Base-by-base conservation (phyloP, 345 rosid species). In the Syzygium aqueum region DNA sequence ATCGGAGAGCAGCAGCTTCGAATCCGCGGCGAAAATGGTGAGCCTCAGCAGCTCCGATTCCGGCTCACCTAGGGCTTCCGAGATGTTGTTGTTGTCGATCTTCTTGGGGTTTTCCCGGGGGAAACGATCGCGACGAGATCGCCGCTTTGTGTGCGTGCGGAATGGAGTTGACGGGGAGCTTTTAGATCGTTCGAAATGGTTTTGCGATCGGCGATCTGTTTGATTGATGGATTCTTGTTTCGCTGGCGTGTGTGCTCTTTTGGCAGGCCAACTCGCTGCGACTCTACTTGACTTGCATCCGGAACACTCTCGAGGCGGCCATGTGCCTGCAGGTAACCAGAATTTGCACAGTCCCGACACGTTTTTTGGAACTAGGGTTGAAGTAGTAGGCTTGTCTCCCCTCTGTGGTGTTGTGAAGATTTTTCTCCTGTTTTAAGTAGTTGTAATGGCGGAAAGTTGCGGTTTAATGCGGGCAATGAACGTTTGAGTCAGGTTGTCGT, bases 281-380 rank as follows among this genome's bases (percentile, higher is more conserved):
- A 54, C 88, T 95, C 89, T 97, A 97, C 89, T 90, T 96, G 91
- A 92, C 95, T 43, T 97, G 99, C 91, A 95, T 96, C 82, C 91
- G 95, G 90, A 97, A 93, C 91, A 96, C 99, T 51, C 98, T 96
- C 53, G 98, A 97, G 89, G 99, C 98, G 78, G 94, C 98, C 87
- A 91, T 97, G 99, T 97, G 99, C 88, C 93, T 97, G 87, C 98
- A 95, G 98, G 99, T 95, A 67, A 52, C 84, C 11, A 82, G 82
- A 43, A 51, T 11, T 51, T n/a, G 46, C 23, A 4, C 3, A 2
- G 30, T 54, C 37, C 83, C 52, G 78, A 17, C 46, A 28, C 46
- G 46, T 43, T 50, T 50, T 51, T 30, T 87, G 65, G 51, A 15
- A 78, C 30, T 53, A 21, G 25, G 16, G 33, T 84, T 16, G 51